A percentile compares a stretch with the other conserved stretches of the same genome.
These are phyloP conservation scores for Phlebiopsis flavidoalba DNA, from an alignment of 768 basidiomycete genomes.

Conservation along the genomic window DNA sequence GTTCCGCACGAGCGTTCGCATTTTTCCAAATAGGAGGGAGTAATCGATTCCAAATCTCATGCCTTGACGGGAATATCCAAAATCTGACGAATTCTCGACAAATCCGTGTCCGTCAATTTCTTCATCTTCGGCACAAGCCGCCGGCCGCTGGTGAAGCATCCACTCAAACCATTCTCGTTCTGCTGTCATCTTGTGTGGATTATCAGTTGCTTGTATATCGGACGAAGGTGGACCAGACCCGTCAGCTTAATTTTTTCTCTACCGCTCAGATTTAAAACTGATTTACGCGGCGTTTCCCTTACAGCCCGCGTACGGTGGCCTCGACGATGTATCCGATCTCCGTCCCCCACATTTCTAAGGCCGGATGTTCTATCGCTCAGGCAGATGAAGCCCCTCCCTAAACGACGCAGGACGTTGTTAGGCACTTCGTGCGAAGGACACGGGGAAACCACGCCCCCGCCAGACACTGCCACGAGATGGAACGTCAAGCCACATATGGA, in stretches of 20 bases:
- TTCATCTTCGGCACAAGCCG: constrained; percentile 2
- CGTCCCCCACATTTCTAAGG: constrained; percentile 59
- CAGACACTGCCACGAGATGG: constrained; percentile 27
- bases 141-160: not conserved
- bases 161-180: not conserved
- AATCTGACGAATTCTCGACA: not conserved
- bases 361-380: constrained; percentile 59
- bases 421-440: constrained; percentile 18
- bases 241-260: not conserved
- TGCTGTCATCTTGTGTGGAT: not conserved
- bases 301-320: not conserved
- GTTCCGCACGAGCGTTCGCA: not conserved
- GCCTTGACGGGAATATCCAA: no score
- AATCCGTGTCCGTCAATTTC: not conserved
- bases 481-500: constrained; percentile 53
- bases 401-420: constrained; percentile 58
- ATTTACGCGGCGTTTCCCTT: not conserved
- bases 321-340: constrained; percentile 45
- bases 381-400: constrained; percentile 73
- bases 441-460: constrained; percentile 18
- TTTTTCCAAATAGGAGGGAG: not conserved
- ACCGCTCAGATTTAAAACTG: not conserved
- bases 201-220: not conserved
- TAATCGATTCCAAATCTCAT: no score
- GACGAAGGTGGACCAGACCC: not conserved